These are phyloP conservation scores for Aphanomyces invadans DNA, from an alignment of 352 stramenopile genomes.

Conservation along the genomic window DNA sequence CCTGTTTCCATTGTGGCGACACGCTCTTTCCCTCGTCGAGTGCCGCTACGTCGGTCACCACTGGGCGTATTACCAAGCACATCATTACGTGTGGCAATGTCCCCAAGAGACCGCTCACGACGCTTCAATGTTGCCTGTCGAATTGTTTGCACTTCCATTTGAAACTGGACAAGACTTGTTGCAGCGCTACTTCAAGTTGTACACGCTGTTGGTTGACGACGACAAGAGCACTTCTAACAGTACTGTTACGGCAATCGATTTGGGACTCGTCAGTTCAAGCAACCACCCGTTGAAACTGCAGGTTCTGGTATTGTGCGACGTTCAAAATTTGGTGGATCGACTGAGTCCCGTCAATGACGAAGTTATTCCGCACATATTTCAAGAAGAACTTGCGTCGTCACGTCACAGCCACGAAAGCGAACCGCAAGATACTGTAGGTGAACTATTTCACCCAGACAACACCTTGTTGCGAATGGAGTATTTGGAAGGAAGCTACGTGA, in stretches of 20 bases:
- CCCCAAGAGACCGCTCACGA: too few species aligned
- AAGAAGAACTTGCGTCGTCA: background rate
- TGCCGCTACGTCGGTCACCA: slow-evolving; percentile 78
- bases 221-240: too few species aligned
- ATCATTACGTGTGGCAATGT: slow-evolving; percentile 70
- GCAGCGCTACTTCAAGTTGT: slow-evolving; percentile 60
- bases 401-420: background rate
- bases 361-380: slow-evolving; percentile 48
- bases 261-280: slow-evolving; percentile 32
- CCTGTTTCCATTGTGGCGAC: slow-evolving; percentile 55
- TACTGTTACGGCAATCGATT: too few species aligned
- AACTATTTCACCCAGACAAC: slow-evolving; percentile 44
- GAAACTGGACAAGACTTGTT: slow-evolving; percentile 58
- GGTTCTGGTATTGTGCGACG: slow-evolving; percentile 64
- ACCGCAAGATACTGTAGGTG: slow-evolving; percentile 32
- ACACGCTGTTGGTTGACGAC: slow-evolving; percentile 25
- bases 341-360: slow-evolving; percentile 61
- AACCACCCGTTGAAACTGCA: slow-evolving; percentile 51
- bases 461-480: slow-evolving; percentile 34
- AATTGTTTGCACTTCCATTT: slow-evolving; percentile 38
- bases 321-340: slow-evolving; percentile 70
- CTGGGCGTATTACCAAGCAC: slow-evolving; percentile 53
- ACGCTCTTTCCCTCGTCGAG: slow-evolving; percentile 65
- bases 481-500: slow-evolving; percentile 52
- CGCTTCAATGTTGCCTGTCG: slow-evolving; percentile 27